These are phyloP conservation scores for Phragmites australis DNA, from an alignment of 176 grass and related monocot species.

Conservation along the genomic window DNA sequence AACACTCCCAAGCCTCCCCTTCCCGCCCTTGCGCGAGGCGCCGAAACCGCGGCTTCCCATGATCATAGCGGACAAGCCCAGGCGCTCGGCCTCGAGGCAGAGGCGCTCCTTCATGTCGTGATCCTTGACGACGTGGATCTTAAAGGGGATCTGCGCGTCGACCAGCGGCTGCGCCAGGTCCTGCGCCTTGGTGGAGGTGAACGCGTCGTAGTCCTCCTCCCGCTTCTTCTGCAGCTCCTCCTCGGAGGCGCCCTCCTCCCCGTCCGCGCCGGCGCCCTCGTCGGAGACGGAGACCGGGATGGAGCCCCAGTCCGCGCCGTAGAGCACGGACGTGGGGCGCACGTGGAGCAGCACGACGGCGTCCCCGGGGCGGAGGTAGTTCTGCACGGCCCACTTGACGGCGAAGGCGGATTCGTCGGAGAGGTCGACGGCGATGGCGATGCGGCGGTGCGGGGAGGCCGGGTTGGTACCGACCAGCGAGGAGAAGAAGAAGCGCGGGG, in stretches of 20 bases:
- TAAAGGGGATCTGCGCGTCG: constrained; percentile 77
- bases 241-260: not conserved
- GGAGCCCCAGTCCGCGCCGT: constrained; percentile 96
- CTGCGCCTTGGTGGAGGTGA: constrained; percentile 76
- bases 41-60: constrained; percentile 90
- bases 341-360: constrained; percentile 88
- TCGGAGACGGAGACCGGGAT: constrained; percentile 52
- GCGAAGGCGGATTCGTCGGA: constrained; percentile 91
- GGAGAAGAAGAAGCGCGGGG: constrained; percentile 65
- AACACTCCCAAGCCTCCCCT: constrained; percentile 83
- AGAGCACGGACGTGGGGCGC: constrained; percentile 71
- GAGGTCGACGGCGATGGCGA: constrained; percentile 91
- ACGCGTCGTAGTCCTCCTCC: constrained; percentile 81
- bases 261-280: constrained; percentile 9
- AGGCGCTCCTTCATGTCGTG: constrained; percentile 99
- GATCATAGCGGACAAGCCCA: constrained; percentile 77
- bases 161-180: constrained; percentile 83
- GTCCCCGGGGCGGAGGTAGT: constrained; percentile 94
- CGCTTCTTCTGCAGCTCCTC: constrained; percentile 71
- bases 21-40: constrained; percentile 63
- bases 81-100: constrained; percentile 85
- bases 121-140: constrained; percentile 92
- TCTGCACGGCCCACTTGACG: constrained; percentile 80
- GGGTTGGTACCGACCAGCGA: constrained; percentile 37
- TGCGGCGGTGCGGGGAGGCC: constrained; percentile 61